phyloP scores from a whole-genome alignment of 768 basidiomycete species.

The Pleurotus tuoliensis region DNA sequence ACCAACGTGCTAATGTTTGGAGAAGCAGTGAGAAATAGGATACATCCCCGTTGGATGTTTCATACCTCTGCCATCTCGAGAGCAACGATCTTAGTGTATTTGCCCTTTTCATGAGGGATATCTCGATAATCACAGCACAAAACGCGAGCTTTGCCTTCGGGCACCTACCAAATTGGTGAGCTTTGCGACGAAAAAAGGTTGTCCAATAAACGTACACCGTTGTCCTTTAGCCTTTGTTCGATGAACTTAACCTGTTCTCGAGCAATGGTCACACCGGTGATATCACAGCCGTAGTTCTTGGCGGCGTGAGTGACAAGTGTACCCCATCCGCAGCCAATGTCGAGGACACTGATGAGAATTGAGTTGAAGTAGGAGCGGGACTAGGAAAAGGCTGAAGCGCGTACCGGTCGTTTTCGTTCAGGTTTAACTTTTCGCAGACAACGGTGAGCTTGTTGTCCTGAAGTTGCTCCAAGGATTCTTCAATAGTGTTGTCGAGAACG shows the following conservation, averaged over 20 bases:
- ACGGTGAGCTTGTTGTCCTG: slow-evolving; percentile 98
- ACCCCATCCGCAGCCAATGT: slow-evolving; percentile 95
- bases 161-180: slow-evolving; percentile 24
- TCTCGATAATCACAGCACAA: slow-evolving; percentile 93
- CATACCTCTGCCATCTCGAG: slow-evolving; percentile 96
- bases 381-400: slow-evolving; percentile 22
- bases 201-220: slow-evolving; percentile 45
- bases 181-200: no score
- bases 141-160: slow-evolving; percentile 76
- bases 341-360: slow-evolving; percentile 49
- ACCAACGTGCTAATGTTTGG: slow-evolving; percentile 73
- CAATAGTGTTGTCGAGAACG: slow-evolving; percentile 59
- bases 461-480: slow-evolving; percentile 87
- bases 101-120: slow-evolving; percentile 68
- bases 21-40: neutral
- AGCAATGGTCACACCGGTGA: slow-evolving; percentile 91
- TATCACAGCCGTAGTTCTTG: slow-evolving; percentile 96
- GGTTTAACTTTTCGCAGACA: slow-evolving; percentile 91
- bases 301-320: slow-evolving; percentile 92
- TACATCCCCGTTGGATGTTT: neutral
- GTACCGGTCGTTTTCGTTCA: slow-evolving; percentile 76
- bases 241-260: slow-evolving; percentile 92
- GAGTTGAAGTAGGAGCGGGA: slow-evolving; percentile 14
- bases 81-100: slow-evolving; percentile 91
- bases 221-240: slow-evolving; percentile 78